phyloP scores from a whole-genome alignment of 306 rosid species.

The Dryas octopetala region DNA sequence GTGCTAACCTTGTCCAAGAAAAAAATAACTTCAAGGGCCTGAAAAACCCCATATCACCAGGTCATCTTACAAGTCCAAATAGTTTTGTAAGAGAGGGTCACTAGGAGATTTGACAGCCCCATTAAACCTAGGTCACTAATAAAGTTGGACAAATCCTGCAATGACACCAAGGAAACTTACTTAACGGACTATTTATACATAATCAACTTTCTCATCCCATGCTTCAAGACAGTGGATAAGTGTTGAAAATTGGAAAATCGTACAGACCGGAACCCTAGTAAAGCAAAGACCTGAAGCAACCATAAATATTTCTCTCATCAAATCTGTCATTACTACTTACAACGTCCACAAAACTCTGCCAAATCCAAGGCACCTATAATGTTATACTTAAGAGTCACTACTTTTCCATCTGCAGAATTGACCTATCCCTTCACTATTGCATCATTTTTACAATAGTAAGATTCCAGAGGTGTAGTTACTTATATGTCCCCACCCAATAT shows the following conservation, averaged over 20 bases:
- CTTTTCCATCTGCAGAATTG: neutral
- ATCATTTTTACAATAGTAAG: neutral
- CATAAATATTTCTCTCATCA: neutral
- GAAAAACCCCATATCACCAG: neutral
- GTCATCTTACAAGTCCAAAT: neutral
- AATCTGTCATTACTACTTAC: neutral
- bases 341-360: neutral
- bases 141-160: neutral
- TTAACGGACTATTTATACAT: neutral
- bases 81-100: neutral
- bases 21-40: neutral
- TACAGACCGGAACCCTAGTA: neutral
- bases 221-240: neutral
- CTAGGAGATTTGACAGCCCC: neutral
- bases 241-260: neutral
- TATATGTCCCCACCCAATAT: neutral
- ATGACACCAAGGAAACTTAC: neutral
- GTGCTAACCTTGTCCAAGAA: neutral
- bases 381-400: neutral
- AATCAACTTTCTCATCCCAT: neutral
- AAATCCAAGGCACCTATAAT: neutral
- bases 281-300: constrained; percentile 5
- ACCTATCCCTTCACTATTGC: neutral
- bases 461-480: neutral
- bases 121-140: neutral